Evolutionary conservation across 2,329 filamentous ascomycete genomes (phyloP), one percentile per base, ranked within the genome.

Genomic region (Fusarium sp.): DNA sequence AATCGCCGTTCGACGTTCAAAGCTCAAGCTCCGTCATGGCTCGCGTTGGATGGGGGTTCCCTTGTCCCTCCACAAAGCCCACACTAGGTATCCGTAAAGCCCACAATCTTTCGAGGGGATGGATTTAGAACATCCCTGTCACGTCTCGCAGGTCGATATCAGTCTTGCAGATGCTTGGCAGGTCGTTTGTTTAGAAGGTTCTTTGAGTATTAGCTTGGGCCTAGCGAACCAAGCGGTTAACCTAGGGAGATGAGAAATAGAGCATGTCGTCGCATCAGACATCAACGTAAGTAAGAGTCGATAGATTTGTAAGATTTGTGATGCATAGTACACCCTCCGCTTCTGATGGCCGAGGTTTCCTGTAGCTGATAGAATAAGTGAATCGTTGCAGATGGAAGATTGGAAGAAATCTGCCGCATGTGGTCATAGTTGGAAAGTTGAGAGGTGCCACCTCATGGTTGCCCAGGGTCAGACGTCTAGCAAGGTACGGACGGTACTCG

Each of bases 31-130:
- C 58, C 70, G 59, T 74, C 69, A 68, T 72, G 62, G 63, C 44
- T 62, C 39, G 48, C 45, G 34, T 60, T 58, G 58, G 58, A 59
- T 58, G 53, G 66, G 26, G 53, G 50, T 31, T 59, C 63, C 67
- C 68, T 64, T 61, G 68, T 70, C 59, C 58, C 68, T 66, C 68
- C 68, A 71, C 68, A 71, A 61, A 71, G 39, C 59, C 59, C 63
- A 57, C 54, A 46, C 28, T 31, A 11, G 10, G 28, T 13, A 20
- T 20, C 18, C 18, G 18, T 20, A 28, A 39, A 63, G 20, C 39
- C 54, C 67, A 66, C 44, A 70, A 69, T 61, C 61, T 69, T 53
- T 70, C 33, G 57, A 58, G 56, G 58, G 51, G 54, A 56, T 46
- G 39, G 31, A 44, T 53, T 38, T 53, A 38, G 44, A 52, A 33